phyloP scores from a whole-genome alignment of 148 eudicot species.

The Limonium bicolor region DNA sequence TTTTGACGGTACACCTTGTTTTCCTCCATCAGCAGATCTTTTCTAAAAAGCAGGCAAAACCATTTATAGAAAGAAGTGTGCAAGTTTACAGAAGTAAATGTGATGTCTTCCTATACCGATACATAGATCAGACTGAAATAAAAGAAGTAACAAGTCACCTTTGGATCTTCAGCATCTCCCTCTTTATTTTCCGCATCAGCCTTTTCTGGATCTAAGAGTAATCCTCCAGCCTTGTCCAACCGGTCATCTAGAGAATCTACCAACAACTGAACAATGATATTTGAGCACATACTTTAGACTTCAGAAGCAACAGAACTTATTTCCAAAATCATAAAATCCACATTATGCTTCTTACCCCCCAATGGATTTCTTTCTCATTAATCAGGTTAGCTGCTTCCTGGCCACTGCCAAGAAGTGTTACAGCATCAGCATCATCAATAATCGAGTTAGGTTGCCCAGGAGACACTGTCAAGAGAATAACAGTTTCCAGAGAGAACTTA shows the following conservation, averaged over 20 bases:
- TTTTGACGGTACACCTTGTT: slow-evolving; percentile 68
- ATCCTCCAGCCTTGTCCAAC: slow-evolving; percentile 61
- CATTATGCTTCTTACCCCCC: slow-evolving; percentile 68
- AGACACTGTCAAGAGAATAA: slow-evolving; percentile 36
- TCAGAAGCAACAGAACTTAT: too few species aligned
- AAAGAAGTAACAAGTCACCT: slow-evolving; percentile 23
- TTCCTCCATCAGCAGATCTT: slow-evolving; percentile 73
- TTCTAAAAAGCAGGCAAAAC: slow-evolving; percentile 24
- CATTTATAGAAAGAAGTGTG: too few species aligned
- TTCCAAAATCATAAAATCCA: background rate
- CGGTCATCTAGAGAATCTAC: slow-evolving; percentile 88
- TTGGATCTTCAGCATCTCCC: slow-evolving; percentile 73
- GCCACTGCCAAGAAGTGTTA: slow-evolving; percentile 81
- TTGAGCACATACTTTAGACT: too few species aligned
- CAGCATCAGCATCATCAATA: slow-evolving; percentile 74
- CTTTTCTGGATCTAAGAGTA: slow-evolving; percentile 69
- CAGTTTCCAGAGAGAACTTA: too few species aligned
- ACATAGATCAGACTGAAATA: too few species aligned
- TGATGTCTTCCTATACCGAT: too few species aligned
- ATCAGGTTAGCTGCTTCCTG: slow-evolving; percentile 80
- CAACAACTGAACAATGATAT: slow-evolving; percentile 66
- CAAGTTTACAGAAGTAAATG: too few species aligned
- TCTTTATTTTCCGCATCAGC: slow-evolving; percentile 71
- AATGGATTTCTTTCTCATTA: slow-evolving; percentile 92
- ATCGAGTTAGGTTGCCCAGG: slow-evolving; percentile 84